These are phyloP conservation scores for Chrysanthemum makinoi DNA, from an alignment of 129 eudicot genomes.

Conservation along the genomic window DNA sequence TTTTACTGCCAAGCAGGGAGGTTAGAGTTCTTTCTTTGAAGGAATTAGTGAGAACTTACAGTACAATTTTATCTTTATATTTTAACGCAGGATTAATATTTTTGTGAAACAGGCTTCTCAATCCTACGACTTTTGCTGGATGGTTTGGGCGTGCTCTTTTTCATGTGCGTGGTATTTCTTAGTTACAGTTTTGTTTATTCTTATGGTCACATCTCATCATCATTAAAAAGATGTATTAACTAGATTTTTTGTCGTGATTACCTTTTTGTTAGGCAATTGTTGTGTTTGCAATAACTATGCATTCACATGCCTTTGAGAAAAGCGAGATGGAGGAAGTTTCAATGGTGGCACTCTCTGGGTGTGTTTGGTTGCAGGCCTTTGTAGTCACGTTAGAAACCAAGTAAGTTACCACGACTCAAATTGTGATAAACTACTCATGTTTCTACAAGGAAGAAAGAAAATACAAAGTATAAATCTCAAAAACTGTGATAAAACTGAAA, in stretches of 20 bases:
- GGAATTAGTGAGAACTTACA: background rate
- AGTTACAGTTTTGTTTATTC: background rate
- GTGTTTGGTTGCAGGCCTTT: conserved; percentile 98
- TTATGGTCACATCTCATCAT: conserved; percentile 3
- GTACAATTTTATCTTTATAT: conserved; percentile 6
- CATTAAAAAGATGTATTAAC: background rate
- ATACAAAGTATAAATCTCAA: background rate
- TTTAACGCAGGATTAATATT: conserved; percentile 8
- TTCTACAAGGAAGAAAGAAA: background rate
- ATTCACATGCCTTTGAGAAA: conserved; percentile 83
- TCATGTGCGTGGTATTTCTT: conserved; percentile 59
- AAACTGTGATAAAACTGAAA: too few species aligned
- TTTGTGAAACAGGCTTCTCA: conserved; percentile 70
- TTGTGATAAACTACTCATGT: background rate
- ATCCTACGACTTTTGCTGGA: conserved; percentile 98
- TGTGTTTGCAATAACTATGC: conserved; percentile 74
- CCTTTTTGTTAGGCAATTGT: conserved; percentile 74
- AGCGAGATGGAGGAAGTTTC: conserved; percentile 90
- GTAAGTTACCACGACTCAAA: conserved; percentile 40
- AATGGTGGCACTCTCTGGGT: conserved; percentile 98
- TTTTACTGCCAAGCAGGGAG: conserved; percentile 98
- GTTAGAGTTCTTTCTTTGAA: conserved; percentile 30
- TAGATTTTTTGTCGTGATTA: too few species aligned
- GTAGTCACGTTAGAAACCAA: conserved; percentile 92
- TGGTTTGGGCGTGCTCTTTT: conserved; percentile 99